phyloP scores from a whole-genome alignment of 208 protist genomes.

The Leptomonas pyrrhocoris region DNA sequence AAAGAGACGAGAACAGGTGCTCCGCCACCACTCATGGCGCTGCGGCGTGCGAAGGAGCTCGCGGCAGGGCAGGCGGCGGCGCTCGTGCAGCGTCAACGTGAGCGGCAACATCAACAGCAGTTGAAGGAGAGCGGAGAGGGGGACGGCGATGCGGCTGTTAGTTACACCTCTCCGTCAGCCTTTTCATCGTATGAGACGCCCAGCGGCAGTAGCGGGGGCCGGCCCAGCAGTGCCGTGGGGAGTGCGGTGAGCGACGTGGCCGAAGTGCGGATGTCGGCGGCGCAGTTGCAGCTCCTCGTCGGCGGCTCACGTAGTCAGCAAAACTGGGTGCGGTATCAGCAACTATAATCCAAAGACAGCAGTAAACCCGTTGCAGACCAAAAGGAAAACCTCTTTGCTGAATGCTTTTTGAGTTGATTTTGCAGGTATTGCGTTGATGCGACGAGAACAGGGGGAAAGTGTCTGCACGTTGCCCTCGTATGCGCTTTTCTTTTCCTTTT shows the following conservation, averaged over 20 bases:
- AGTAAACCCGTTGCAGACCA: no score
- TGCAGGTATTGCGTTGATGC: no score
- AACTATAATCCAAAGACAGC: conserved; percentile 7
- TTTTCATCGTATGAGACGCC: conserved; percentile 21
- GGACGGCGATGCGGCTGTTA: background rate
- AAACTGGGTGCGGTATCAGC: conserved; percentile 20
- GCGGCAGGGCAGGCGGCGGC: conserved; percentile 21
- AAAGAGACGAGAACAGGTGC: background rate
- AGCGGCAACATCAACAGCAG: conserved; percentile 14
- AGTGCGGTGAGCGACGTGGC: conserved; percentile 12
- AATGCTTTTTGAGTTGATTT: no score
- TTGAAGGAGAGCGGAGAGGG: background rate
- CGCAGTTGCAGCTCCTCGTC: conserved; percentile 31
- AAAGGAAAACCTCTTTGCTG: no score
- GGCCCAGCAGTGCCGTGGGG: conserved; percentile 4
- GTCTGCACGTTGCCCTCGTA: no score
- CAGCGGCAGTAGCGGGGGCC: conserved; percentile 19
- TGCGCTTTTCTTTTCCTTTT: no score
- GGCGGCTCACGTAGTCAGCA: conserved; percentile 20
- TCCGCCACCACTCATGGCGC: conserved; percentile 19
- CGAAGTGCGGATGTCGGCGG: conserved; percentile 24
- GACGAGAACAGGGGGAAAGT: no score
- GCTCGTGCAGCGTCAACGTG: conserved; percentile 13
- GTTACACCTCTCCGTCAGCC: conserved; percentile 6
- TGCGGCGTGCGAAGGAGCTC: conserved; percentile 25